Evolutionary conservation across 176 grass and related monocot species (phyloP).

Genomic region (Rhynchospora tenuis): DNA sequence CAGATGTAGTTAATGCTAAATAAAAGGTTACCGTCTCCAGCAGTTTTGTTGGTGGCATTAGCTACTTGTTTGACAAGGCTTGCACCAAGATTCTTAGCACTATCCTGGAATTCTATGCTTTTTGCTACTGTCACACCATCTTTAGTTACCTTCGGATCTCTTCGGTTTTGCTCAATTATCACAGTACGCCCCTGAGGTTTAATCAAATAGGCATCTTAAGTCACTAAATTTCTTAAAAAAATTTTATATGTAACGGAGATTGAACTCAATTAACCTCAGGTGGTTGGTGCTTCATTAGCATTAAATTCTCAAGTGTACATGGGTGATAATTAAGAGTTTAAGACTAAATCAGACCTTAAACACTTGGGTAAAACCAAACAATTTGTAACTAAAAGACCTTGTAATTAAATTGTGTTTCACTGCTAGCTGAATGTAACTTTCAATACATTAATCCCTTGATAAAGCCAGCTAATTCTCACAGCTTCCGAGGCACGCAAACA

Average conservation of each 20-base stretch:
- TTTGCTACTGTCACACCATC: slow-evolving; percentile 94
- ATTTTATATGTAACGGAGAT: background rate
- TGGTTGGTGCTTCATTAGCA: background rate
- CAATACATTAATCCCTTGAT: background rate
- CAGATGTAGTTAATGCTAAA: background rate
- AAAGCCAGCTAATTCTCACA: background rate
- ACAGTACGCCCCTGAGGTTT: slow-evolving; percentile 63
- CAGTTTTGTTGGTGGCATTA: slow-evolving; percentile 70
- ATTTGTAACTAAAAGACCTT: background rate
- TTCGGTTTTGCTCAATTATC: slow-evolving; percentile 54
- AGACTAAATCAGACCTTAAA: background rate
- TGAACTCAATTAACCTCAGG: background rate
- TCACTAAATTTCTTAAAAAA: background rate
- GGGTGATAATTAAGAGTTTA: background rate
- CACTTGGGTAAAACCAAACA: background rate
- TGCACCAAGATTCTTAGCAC: slow-evolving; percentile 68
- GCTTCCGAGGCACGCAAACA: too few relatives aligned
- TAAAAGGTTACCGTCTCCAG: slow-evolving; percentile 68
- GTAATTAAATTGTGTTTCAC: background rate
- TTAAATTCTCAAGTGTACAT: background rate
- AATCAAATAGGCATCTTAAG: background rate
- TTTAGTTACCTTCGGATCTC: slow-evolving; percentile 71
- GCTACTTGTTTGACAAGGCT: slow-evolving; percentile 92
- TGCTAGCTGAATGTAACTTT: background rate
- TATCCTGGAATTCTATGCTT: slow-evolving; percentile 81